These are phyloP conservation scores for Thermomucor indicae-seudaticae DNA, from an alignment of 371 early-diverging fungal genomes.

Conservation along the genomic window DNA sequence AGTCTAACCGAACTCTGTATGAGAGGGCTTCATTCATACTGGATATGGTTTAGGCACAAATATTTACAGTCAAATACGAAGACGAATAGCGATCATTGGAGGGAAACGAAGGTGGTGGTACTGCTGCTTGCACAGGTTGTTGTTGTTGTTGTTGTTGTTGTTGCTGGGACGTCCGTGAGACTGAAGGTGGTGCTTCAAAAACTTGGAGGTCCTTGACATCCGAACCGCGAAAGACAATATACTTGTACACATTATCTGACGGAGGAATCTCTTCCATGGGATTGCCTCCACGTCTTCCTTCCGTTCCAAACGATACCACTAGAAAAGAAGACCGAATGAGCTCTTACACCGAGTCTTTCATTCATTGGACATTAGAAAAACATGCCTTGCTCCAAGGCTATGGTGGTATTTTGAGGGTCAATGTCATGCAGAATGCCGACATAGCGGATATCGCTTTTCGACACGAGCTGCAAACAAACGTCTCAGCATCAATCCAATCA, in stretches of 20 bases:
- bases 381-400: slow-evolving; percentile 75
- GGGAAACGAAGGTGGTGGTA: too few species aligned
- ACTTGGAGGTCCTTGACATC: slow-evolving; percentile 89
- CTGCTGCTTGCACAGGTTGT: too few species aligned
- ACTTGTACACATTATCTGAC: slow-evolving; percentile 72
- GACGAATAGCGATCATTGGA: too few species aligned
- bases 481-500: not conserved
- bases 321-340: not conserved
- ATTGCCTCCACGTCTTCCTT: slow-evolving; percentile 62
- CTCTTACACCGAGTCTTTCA: not conserved
- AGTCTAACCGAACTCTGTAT: too few species aligned
- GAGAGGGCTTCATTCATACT: too few species aligned
- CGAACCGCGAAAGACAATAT: slow-evolving; percentile 85
- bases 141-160: slow-evolving; percentile 1
- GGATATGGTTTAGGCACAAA: too few species aligned
- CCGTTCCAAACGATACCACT: slow-evolving; percentile 76
- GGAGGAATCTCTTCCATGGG: slow-evolving; percentile 75
- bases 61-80: too few species aligned
- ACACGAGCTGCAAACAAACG: slow-evolving; percentile 9
- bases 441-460: slow-evolving; percentile 76
- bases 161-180: not conserved
- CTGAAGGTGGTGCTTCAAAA: slow-evolving; percentile 51
- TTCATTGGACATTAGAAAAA: not conserved
- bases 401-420: slow-evolving; percentile 74
- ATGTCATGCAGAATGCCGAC: slow-evolving; percentile 79